Conservation (phyloP, 768 basidiomycete genomes). For the Megacollybia marginata region DNA sequence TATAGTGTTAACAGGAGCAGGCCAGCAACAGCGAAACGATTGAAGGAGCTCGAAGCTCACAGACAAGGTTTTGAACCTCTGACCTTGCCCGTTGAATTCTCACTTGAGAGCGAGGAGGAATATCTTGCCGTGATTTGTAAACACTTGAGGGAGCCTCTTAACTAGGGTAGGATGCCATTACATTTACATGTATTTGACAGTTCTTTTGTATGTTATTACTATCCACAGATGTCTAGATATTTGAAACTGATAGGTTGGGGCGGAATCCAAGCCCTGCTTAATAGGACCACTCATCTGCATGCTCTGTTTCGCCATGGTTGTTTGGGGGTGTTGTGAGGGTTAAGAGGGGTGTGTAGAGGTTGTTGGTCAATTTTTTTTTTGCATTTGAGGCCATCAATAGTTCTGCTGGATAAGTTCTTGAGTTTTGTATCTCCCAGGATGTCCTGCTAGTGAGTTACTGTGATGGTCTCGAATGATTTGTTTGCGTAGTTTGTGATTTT, state of each 20-base stretch:
- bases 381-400: too few relatives aligned
- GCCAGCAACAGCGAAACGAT: constrained; percentile 33
- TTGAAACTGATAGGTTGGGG: not conserved
- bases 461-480: too few relatives aligned
- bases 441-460: too few relatives aligned
- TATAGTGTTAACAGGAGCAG: constrained; percentile 41
- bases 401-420: too few relatives aligned
- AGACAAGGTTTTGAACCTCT: constrained; percentile 34
- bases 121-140: constrained; percentile 18
- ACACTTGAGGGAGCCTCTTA: constrained; percentile 24
- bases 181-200: not conserved
- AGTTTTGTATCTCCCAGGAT: too few relatives aligned
- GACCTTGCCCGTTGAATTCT: constrained; percentile 30
- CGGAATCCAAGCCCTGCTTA: constrained; percentile 51
- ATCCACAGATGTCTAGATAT: not conserved
- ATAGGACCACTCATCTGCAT: constrained; percentile 87
- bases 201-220: too few relatives aligned
- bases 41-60: constrained; percentile 29
- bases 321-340: too few relatives aligned
- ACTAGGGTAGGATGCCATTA: constrained; percentile 9
- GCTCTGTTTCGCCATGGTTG: too few relatives aligned
- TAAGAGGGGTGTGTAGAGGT: too few relatives aligned
- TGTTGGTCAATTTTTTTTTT: too few relatives aligned
- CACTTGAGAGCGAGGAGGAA: constrained; percentile 18
- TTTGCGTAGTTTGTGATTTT: too few relatives aligned